These are phyloP conservation scores for Elsinoe ampelina DNA, from an alignment of 2,329 filamentous ascomycete species.

Conservation along the genomic window DNA sequence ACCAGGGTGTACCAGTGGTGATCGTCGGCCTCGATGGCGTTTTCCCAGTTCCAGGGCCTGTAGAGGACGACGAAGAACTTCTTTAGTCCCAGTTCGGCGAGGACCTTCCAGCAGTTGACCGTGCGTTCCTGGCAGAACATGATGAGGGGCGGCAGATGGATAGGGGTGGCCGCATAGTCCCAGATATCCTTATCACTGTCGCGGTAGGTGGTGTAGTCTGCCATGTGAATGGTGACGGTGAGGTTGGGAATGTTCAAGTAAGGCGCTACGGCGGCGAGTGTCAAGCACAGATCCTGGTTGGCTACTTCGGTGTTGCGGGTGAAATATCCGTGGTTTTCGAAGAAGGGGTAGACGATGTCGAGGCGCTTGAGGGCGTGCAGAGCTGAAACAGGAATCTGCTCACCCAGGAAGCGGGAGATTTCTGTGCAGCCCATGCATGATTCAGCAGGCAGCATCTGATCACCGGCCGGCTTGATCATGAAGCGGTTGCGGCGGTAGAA, in stretches of 20 bases:
- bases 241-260: background rate
- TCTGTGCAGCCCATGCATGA: background rate
- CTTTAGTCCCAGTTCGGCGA: background rate
- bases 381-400: background rate
- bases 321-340: background rate
- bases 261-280: background rate
- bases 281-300: background rate
- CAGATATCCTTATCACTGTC: background rate
- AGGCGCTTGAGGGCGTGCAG: background rate
- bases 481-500: slow-evolving; percentile 3
- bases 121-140: background rate
- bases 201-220: background rate
- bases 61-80: background rate
- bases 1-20: background rate
- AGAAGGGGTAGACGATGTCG: slow-evolving; percentile 1
- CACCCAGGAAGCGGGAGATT: background rate
- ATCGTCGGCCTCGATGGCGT: background rate
- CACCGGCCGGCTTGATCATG: background rate
- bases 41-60: background rate
- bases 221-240: background rate
- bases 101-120: background rate
- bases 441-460: background rate
- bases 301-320: background rate
- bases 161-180: background rate
- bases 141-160: background rate